Base-by-base conservation (phyloP, 306 rosid species). In the Fagus sylvatica region DNA sequence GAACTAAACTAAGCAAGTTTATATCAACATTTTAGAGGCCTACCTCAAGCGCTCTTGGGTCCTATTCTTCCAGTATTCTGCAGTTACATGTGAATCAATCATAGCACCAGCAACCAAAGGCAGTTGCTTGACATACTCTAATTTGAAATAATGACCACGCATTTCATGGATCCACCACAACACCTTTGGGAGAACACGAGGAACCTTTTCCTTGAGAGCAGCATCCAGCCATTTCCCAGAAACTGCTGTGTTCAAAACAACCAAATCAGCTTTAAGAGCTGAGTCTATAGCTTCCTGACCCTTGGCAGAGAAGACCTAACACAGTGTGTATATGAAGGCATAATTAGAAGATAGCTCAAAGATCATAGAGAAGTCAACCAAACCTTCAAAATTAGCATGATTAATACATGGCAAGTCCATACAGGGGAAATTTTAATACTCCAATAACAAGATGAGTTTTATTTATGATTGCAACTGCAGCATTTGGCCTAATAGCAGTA, bases 141-240 rank as follows among this genome's bases (percentile, higher is more conserved):
- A 74, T 79, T 88, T 93, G 97, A 95, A 95, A 86, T 95, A 95
- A 83, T 95, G 89, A 82, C 98, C 98, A 33, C 97, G 97, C 98
- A 93, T 95, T 84, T 95, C 99, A 86, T 93, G 99, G 84, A 95
- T 95, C 99, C 99, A 95, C 99, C 99, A 95, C 75, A 95, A 88
- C 81, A 93, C 94, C 93, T 92, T 95, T 17, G 98, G 98, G 79
- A 93, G 96, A 71, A 93, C 91, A 1, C 12, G 79, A 54, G 90
- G 77, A 81, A 95, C 89, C 72, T 91, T 93, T 68, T 91, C 97
- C 87, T 88, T 93, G 65, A 93, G 83, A 76, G 90, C 91, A 15
- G 86, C 86, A 90, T 91, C 99, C 72, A 95, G 84, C 99, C 99
- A 95, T 87, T 89, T 95, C 69, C 99, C 98, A 73, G 99, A 92